phyloP scores from a whole-genome alignment of 2,329 filamentous ascomycete genomes.

The Colletotrichum spaethianum region DNA sequence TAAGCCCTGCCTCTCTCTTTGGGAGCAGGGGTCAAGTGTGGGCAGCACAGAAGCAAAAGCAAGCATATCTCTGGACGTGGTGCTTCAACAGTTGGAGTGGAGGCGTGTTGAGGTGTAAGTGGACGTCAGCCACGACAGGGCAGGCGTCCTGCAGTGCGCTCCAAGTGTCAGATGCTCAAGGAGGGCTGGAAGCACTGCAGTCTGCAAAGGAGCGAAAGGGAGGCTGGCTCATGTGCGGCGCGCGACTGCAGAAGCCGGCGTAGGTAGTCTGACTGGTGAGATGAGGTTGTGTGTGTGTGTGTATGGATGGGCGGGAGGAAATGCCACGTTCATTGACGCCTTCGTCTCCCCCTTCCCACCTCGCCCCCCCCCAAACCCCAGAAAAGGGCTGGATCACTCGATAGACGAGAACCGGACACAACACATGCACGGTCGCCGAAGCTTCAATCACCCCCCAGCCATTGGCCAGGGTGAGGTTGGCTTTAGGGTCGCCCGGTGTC shows the following conservation, averaged over 20 bases:
- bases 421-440: background rate
- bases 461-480: background rate
- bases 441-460: constrained; percentile 3
- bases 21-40: background rate
- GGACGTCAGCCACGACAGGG: constrained; percentile 8
- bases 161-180: constrained; percentile 15
- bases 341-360: background rate
- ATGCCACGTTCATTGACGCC: constrained; percentile 21
- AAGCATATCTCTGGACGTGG: background rate
- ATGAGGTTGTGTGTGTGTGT: constrained; percentile 10
- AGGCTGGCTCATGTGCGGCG: background rate
- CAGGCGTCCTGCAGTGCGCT: constrained; percentile 15
- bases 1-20: background rate
- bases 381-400: constrained; percentile 1
- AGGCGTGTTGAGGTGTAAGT: background rate
- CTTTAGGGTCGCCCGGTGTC: constrained; percentile 17
- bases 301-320: background rate
- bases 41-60: background rate
- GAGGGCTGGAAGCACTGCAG: background rate
- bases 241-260: constrained; percentile 11
- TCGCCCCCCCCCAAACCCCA: constrained; percentile 9
- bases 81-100: constrained; percentile 1
- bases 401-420: background rate
- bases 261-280: constrained; percentile 10
- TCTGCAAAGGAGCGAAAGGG: background rate